Conservation (phyloP, 768 basidiomycete species). For the Lepiota subincarnata region DNA sequence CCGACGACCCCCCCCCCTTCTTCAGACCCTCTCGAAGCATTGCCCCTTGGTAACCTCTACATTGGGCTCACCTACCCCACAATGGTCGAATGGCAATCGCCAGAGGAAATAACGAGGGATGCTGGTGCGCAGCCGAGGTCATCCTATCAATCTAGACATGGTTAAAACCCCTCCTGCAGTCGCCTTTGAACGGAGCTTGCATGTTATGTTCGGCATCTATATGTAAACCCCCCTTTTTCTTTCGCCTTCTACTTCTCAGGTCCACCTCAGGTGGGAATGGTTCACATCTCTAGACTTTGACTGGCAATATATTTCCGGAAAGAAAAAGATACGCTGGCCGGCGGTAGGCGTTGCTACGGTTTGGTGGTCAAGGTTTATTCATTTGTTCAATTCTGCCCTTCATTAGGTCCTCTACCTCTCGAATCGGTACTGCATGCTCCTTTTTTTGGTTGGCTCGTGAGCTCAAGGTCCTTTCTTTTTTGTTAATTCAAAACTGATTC, state of each 20-base stretch:
- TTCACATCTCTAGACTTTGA: slow-evolving; percentile 59
- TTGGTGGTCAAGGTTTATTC: too few relatives aligned
- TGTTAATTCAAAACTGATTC: background rate
- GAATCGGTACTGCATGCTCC: slow-evolving; percentile 60
- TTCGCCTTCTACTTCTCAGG: background rate
- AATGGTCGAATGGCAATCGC: slow-evolving; percentile 60
- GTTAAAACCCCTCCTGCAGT: slow-evolving; percentile 20
- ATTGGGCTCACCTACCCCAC: slow-evolving; percentile 6
- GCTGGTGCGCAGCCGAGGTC: slow-evolving; percentile 29
- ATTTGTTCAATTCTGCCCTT: background rate
- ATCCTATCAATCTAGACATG: background rate
- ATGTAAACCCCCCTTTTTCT: slow-evolving; percentile 31
- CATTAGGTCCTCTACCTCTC: slow-evolving; percentile 63
- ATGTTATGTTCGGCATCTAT: slow-evolving; percentile 55
- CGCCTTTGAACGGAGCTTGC: slow-evolving; percentile 54
- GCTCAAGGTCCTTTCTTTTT: slow-evolving; percentile 20
- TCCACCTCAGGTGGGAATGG: slow-evolving; percentile 57
- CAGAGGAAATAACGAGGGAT: slow-evolving; percentile 42
- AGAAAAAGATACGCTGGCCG: slow-evolving; percentile 61
- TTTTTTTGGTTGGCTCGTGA: slow-evolving; percentile 68
- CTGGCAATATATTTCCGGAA: slow-evolving; percentile 55
- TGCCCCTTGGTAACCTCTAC: too few relatives aligned
- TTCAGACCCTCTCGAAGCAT: too few relatives aligned
- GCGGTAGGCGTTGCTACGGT: slow-evolving; percentile 36
- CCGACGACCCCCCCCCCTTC: too few relatives aligned